Percentiles rank a stretch among this genome's conserved stretches.
These are phyloP conservation scores for Tolypocladium ophioglossoides DNA, from an alignment of 2,329 filamentous ascomycete species.

Conservation along the genomic window DNA sequence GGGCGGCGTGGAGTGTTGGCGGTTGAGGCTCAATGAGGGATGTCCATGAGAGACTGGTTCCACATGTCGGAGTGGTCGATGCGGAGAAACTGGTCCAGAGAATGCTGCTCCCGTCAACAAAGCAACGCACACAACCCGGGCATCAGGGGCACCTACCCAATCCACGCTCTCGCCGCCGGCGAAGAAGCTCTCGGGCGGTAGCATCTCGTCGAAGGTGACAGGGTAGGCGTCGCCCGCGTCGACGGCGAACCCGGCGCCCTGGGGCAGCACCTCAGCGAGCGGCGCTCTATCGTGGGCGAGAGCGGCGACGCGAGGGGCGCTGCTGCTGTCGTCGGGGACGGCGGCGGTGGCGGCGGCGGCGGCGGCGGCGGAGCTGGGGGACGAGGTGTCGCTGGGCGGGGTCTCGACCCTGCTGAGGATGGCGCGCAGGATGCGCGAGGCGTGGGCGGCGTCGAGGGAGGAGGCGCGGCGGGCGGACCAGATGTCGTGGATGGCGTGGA, in stretches of 20 bases:
- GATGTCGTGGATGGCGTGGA: slow-evolving; percentile 29
- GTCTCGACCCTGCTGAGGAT: slow-evolving; percentile 28
- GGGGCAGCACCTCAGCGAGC: neutral
- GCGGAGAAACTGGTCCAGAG: neutral
- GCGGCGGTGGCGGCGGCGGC: neutral
- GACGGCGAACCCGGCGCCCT: neutral
- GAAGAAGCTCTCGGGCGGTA: slow-evolving; percentile 26
- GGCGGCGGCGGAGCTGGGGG: neutral
- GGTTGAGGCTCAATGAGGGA: neutral
- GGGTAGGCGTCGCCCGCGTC: slow-evolving; percentile 4
- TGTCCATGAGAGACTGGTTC: neutral
- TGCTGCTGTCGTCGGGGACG: slow-evolving; percentile 2
- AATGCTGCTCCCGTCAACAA: neutral
- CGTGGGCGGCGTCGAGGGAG: slow-evolving; percentile 32
- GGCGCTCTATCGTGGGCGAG: neutral
- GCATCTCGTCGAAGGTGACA: slow-evolving; percentile 19
- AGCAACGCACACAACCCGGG: neutral
- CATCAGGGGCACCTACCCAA: slow-evolving; percentile 22
- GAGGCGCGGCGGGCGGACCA: slow-evolving; percentile 27
- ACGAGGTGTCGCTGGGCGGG: neutral
- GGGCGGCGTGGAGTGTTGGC: neutral
- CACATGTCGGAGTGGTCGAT: neutral
- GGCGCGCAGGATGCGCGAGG: slow-evolving; percentile 28
- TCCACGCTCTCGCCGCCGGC: slow-evolving; percentile 22
- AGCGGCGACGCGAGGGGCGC: neutral